A percentile compares a stretch with the other conserved stretches of the same genome.
phyloP scores from a whole-genome alignment of 2,329 filamentous ascomycete species.

The Lecanoromycetidae sp. region DNA sequence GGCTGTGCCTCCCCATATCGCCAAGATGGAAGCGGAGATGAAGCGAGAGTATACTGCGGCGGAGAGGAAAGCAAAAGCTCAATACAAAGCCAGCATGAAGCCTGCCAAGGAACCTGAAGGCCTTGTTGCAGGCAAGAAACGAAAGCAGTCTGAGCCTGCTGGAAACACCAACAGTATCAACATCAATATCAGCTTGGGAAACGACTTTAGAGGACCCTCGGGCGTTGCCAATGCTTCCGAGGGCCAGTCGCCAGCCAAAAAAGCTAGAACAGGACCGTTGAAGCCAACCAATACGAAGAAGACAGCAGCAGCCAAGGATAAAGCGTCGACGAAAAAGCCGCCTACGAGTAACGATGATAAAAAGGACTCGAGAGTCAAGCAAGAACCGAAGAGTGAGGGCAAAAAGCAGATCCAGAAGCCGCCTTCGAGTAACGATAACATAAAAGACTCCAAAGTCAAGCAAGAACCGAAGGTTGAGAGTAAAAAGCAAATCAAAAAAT shows the following conservation, averaged over 20 bases:
- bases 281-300: background rate
- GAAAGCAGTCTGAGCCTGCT: slow-evolving; percentile 9
- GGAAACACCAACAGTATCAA: background rate
- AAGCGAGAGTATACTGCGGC: slow-evolving; percentile 46
- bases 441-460: too few relatives aligned
- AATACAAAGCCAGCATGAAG: slow-evolving; percentile 17
- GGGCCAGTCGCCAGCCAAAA: slow-evolving; percentile 2
- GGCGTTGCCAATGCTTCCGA: background rate
- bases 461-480: too few relatives aligned
- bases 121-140: slow-evolving; percentile 12
- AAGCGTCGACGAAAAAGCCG: background rate
- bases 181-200: slow-evolving; percentile 6
- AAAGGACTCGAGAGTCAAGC: too few relatives aligned
- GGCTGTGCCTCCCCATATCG: slow-evolving; percentile 38
- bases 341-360: too few relatives aligned
- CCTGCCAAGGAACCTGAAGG: background rate
- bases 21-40: slow-evolving; percentile 40
- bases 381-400: too few relatives aligned
- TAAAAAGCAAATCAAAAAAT: too few relatives aligned
- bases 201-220: background rate
- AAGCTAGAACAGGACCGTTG: background rate
- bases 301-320: background rate
- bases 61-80: slow-evolving; percentile 39
- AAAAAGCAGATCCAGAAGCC: too few relatives aligned
- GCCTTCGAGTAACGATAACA: too few relatives aligned